Evolutionary conservation across 2,329 filamentous ascomycete genomes (phyloP).

Genomic region (Ophiocordyceps camponoti-saundersi): DNA sequence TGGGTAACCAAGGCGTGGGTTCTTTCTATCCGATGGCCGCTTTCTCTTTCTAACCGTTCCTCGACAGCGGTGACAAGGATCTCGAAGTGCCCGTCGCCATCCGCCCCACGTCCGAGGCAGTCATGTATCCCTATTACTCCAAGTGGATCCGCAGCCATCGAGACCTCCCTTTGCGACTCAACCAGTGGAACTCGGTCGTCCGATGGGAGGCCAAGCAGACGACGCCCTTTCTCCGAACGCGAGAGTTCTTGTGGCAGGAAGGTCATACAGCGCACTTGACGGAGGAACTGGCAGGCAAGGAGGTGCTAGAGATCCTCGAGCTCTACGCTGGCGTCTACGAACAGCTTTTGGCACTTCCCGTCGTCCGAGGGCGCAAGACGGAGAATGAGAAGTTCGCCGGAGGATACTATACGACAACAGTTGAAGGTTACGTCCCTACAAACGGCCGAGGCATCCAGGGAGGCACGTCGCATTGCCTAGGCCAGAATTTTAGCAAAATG

Average conservation of each 20-base stretch:
- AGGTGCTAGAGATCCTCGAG: constrained; percentile 86
- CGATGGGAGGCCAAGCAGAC: constrained; percentile 96
- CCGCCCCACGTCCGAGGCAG: constrained; percentile 53
- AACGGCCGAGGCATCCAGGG: constrained; percentile 96
- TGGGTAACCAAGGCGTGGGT: constrained; percentile 73
- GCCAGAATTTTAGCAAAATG: constrained; percentile 99
- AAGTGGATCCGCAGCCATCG: constrained; percentile 96
- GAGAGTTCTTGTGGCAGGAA: constrained; percentile 98
- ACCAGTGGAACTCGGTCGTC: constrained; percentile 91
- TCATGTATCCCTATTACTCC: constrained; percentile 92
- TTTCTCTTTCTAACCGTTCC: background rate
- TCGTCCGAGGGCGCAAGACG: constrained; percentile 87
- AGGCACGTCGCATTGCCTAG: constrained; percentile 82
- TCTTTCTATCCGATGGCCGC: background rate
- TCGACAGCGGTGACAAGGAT: constrained; percentile 64
- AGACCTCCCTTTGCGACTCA: constrained; percentile 82
- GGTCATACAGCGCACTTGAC: constrained; percentile 83
- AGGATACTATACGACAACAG: constrained; percentile 89
- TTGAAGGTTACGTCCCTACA: constrained; percentile 90
- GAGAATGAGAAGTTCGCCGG: constrained; percentile 98
- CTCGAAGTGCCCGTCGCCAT: constrained; percentile 65
- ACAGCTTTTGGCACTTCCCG: constrained; percentile 82
- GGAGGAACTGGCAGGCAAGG: constrained; percentile 61
- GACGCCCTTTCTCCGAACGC: constrained; percentile 71
- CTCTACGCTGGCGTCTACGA: constrained; percentile 87